Base-by-base conservation (phyloP, 1,284 basidiomycete genomes). In the Fomitiporia mediterranea region DNA sequence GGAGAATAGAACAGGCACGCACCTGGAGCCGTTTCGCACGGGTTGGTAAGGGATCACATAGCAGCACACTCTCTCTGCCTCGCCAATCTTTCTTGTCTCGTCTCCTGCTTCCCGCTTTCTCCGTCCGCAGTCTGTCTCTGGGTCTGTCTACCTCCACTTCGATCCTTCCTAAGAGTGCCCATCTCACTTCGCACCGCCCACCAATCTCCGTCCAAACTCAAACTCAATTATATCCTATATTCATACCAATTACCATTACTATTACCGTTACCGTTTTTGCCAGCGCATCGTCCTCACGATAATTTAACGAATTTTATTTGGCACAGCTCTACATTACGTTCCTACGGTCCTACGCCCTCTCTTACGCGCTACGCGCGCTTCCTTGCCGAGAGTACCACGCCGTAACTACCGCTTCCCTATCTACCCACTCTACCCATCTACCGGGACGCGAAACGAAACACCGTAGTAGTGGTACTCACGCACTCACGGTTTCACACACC, bases 401-500 rank as follows among this genome's bases (percentile, higher is more conserved):
- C 56, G 56, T 58, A 25, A 58, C 56, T 58, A 58, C 56, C 44
- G 52, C 52, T 51, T n/a, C n/a, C n/a, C n/a, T n/a, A n/a, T n/a
- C n/a, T n/a, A n/a, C n/a, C n/a, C n/a, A n/a, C n/a, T n/a, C n/a
- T n/a, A n/a, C n/a, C n/a, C n/a, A n/a, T n/a, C n/a, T n/a, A n/a
- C n/a, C n/a, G n/a, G n/a, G n/a, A n/a, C n/a, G n/a, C n/a, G n/a
- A n/a, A n/a, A n/a, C n/a, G n/a, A n/a, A n/a, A n/a, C n/a, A n/a
- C n/a, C n/a, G n/a, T n/a, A n/a, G n/a, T n/a, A n/a, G n/a, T n/a
- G n/a, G n/a, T n/a, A n/a, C n/a, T n/a, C n/a, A n/a, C n/a, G n/a
- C n/a, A n/a, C n/a, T n/a, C n/a, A n/a, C n/a, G n/a, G n/a, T n/a
- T n/a, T n/a, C n/a, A n/a, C n/a, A n/a, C n/a, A n/a, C n/a, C n/a